These are phyloP conservation scores for Boletus rufocinnamomeus DNA, from an alignment of 768 basidiomycete genomes.

Conservation along the genomic window DNA sequence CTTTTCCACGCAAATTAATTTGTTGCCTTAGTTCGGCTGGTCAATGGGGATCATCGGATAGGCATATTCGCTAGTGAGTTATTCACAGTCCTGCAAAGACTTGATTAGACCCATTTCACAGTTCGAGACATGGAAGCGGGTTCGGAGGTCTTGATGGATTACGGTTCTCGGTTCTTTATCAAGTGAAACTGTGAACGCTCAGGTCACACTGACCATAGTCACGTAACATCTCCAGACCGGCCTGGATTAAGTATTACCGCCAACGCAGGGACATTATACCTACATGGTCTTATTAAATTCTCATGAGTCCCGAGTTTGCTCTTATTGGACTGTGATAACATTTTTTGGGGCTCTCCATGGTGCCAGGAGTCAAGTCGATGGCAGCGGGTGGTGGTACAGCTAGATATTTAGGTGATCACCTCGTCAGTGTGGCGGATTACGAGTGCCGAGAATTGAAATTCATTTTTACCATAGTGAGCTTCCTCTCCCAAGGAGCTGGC, in stretches of 20 bases:
- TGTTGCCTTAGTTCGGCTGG: conserved; percentile 46
- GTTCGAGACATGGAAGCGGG: conserved; percentile 43
- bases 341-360: not conserved
- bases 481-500: too few species aligned
- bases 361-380: not conserved
- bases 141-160: conserved; percentile 58
- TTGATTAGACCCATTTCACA: conserved; percentile 20
- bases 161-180: conserved; percentile 52
- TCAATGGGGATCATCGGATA: conserved; percentile 70
- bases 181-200: conserved; percentile 3
- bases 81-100: not conserved
- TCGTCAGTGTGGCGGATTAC: not conserved
- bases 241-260: not conserved
- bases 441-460: not conserved
- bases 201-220: not conserved
- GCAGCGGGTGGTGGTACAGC: not conserved
- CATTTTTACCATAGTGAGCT: not conserved
- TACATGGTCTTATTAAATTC: conserved; percentile 10
- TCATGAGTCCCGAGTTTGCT: not conserved
- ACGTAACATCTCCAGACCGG: not conserved
- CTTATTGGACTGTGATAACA: not conserved
- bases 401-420: not conserved
- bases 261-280: not conserved
- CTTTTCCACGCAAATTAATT: conserved; percentile 1
- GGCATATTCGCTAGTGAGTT: conserved; percentile 45